phyloP scores from a whole-genome alignment of 768 basidiomycete genomes.

The Pleurotus cornucopiae region DNA sequence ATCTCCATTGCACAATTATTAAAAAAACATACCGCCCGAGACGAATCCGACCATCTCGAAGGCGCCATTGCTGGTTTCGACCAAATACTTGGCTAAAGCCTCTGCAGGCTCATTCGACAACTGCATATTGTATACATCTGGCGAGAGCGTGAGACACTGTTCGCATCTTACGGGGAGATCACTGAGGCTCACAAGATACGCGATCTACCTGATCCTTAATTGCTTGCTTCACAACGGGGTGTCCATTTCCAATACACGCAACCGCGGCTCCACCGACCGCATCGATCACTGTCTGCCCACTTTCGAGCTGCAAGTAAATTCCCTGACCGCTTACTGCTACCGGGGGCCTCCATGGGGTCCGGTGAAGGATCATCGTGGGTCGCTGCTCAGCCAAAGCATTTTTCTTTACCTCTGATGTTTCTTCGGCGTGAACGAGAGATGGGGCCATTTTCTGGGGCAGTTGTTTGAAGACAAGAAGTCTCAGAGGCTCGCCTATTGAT shows the following conservation, averaged over 20 bases:
- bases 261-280: slow-evolving; percentile 87
- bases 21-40: slow-evolving; percentile 58
- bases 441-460: slow-evolving; percentile 1
- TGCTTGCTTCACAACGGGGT: slow-evolving; percentile 68
- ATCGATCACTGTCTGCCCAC: slow-evolving; percentile 69
- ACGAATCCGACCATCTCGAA: slow-evolving; percentile 71
- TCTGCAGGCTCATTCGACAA: slow-evolving; percentile 80
- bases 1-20: background rate
- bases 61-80: slow-evolving; percentile 66
- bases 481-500: background rate
- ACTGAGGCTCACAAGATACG: slow-evolving; percentile 56
- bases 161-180: slow-evolving; percentile 1
- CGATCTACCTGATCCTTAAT: slow-evolving; percentile 79
- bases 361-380: slow-evolving; percentile 45
- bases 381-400: background rate
- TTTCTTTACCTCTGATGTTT: background rate
- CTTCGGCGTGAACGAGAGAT: background rate
- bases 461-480: background rate
- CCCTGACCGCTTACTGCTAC: slow-evolving; percentile 65
- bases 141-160: background rate
- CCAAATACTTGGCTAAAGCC: slow-evolving; percentile 62
- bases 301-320: slow-evolving; percentile 66
- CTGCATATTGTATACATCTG: slow-evolving; percentile 88
- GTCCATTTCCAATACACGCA: slow-evolving; percentile 67
- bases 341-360: slow-evolving; percentile 73